phyloP scores from a whole-genome alignment of 768 basidiomycete genomes.

The Boletus eberwhitei region DNA sequence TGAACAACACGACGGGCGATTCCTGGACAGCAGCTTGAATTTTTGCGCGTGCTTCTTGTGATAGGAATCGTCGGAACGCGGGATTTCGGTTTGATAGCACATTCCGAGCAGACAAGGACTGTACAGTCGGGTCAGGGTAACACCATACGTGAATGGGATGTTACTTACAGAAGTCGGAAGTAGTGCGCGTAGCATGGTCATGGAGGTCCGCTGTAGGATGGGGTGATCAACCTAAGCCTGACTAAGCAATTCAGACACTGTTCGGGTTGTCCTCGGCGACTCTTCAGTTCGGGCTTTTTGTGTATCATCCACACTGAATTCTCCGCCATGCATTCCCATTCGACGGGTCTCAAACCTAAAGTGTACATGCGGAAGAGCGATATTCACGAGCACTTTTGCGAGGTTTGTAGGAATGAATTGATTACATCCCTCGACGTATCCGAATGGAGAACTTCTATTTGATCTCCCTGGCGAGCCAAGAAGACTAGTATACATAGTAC shows the following conservation, averaged over 20 bases:
- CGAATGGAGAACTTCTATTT: too few species aligned
- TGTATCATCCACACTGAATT: not conserved
- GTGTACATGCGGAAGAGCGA: not conserved
- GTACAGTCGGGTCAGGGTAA: not conserved
- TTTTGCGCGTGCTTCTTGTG: slow-evolving; percentile 55
- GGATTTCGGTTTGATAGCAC: not conserved
- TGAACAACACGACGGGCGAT: slow-evolving; percentile 89
- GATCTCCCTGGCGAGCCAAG: too few species aligned
- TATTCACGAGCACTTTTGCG: too few species aligned
- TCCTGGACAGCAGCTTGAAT: slow-evolving; percentile 72
- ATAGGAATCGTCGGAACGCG: slow-evolving; percentile 47
- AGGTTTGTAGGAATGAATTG: too few species aligned
- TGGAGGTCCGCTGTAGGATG: not conserved
- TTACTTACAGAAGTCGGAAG: slow-evolving; percentile 14
- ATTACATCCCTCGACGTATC: too few species aligned
- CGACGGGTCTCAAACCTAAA: too few species aligned
- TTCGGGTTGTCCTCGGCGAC: not conserved
- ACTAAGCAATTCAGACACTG: not conserved
- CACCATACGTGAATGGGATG: too few species aligned
- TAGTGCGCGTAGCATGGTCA: slow-evolving; percentile 16
- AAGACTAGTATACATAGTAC: too few species aligned
- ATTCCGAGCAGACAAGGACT: slow-evolving; percentile 12
- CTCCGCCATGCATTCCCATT: not conserved
- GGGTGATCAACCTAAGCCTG: not conserved
- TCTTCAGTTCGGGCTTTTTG: too few species aligned